Evolutionary conservation across 2,329 filamentous ascomycete species (phyloP).

Genomic region (Rachicladosporium sp.): DNA sequence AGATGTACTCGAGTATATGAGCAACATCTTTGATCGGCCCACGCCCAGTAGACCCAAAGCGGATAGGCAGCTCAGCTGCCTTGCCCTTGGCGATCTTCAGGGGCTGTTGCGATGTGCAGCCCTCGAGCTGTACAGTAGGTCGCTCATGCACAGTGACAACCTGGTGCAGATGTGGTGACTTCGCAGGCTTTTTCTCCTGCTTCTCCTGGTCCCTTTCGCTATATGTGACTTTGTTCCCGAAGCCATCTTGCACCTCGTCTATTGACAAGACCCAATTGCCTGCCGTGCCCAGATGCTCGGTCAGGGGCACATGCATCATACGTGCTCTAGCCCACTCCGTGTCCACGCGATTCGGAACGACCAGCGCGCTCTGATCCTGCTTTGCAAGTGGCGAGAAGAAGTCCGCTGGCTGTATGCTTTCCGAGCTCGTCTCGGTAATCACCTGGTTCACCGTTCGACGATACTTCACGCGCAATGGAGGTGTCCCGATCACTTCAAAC

Average conservation of each 20-base stretch:
- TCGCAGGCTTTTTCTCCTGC: constrained; percentile 24
- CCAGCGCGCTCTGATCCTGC: constrained; percentile 39
- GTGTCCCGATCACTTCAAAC: constrained; percentile 74
- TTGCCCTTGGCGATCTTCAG: constrained; percentile 72
- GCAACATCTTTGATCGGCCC: constrained; percentile 47
- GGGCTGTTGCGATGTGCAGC: constrained; percentile 68
- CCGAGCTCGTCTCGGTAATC: constrained; percentile 75
- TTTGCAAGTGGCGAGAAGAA: constrained; percentile 66
- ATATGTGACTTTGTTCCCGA: constrained; percentile 78
- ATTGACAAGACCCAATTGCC: constrained; percentile 84
- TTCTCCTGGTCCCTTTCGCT: constrained; percentile 55
- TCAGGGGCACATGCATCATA: constrained; percentile 67
- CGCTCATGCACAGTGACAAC: constrained; percentile 78
- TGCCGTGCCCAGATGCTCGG: constrained; percentile 70
- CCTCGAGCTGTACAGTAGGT: constrained; percentile 57
- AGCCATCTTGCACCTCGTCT: constrained; percentile 82
- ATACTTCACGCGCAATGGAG: constrained; percentile 86
- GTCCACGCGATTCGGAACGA: constrained; percentile 49
- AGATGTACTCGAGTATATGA: constrained; percentile 68
- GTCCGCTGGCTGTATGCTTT: constrained; percentile 84
- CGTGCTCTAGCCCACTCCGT: constrained; percentile 70
- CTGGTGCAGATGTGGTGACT: constrained; percentile 53
- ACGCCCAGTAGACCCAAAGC: constrained; percentile 51
- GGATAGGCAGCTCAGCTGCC: constrained; percentile 55
- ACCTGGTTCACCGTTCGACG: constrained; percentile 75